Evolutionary conservation across 495 filamentous ascomycete genomes (phyloP), one percentile per base, ranked within the genome.

Genomic region (Mytilinidion resinicola): DNA sequence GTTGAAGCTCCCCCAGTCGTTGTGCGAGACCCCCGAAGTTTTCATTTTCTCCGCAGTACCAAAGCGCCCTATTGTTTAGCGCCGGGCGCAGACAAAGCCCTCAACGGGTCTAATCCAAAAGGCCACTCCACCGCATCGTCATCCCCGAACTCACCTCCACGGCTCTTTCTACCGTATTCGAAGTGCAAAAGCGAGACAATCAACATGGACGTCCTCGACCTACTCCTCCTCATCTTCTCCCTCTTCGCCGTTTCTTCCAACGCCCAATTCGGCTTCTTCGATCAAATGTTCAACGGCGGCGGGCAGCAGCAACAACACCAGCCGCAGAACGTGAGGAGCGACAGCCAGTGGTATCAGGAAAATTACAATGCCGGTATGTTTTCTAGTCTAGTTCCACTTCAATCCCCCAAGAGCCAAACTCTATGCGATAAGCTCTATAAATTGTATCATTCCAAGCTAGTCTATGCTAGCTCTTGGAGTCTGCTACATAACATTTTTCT

Each of bases 231-330:
- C 1, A 10, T 68, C 38, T 49, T 84, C n/a, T 63, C 83, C 39
- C 67, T 82, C 57, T 66, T 83, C 39, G 68, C 74, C 11, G 64
- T 78, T 34, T 57, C 77, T 15, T 77, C 77, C 10, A 67, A 73
- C 58, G 86, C 85, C 12, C 91, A 95, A 74, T 96, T 96, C 75
- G 69, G 77, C 59, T 79, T 80, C 69, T 80, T 80, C 67, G 90
- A 96, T 64, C 88, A 95, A 60, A 87, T 89, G 84, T 89, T 89
- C 69, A 74, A 77, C 57, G 78, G 77, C 67, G 78, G 80, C 8
- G 35, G 81, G 47, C 80, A 84, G 51, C 81, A 84, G 44, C 84
- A 83, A 20, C 80, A 82, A 7, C 80, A 81, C 25, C 79, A 83
- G 60, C 75, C 79, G 9, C 87, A 91, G 64, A 90, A 96, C 67